Percentiles rank a stretch among this genome's conserved stretches.
Conservation (phyloP, 1,284 basidiomycete genomes). For the Fomes fomentarius region DNA sequence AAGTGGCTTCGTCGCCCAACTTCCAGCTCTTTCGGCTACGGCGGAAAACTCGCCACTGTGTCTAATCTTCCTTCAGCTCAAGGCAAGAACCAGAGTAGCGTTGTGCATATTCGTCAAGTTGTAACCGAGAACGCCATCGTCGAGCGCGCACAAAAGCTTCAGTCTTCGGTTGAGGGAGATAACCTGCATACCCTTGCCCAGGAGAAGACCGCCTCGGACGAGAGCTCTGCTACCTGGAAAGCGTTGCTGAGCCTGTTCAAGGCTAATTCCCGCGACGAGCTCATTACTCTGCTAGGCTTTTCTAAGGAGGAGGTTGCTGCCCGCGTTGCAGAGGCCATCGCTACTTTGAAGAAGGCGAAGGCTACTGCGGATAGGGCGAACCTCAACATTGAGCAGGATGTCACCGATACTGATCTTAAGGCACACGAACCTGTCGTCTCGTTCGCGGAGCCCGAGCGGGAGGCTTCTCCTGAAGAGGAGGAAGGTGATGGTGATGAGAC, state of each 20-base stretch:
- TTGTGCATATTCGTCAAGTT: constrained; percentile 78
- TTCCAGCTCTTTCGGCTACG: constrained; percentile 89
- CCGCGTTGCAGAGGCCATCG: constrained; percentile 83
- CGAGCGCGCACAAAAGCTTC: constrained; percentile 76
- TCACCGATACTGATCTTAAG: constrained; percentile 44
- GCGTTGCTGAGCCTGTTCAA: constrained; percentile 89
- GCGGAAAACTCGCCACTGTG: constrained; percentile 84
- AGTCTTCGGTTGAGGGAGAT: constrained; percentile 67
- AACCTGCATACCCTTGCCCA: constrained; percentile 69
- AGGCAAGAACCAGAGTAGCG: constrained; percentile 78
- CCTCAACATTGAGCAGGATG: constrained; percentile 37
- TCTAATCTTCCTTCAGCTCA: constrained; percentile 74
- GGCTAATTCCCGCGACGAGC: constrained; percentile 87
- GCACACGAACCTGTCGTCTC: constrained; percentile 75
- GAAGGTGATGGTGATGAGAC: constrained; percentile 50
- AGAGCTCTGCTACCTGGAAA: constrained; percentile 79
- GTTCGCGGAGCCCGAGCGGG: constrained; percentile 70
- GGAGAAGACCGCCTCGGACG: constrained; percentile 47
- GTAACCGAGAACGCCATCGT: constrained; percentile 82
- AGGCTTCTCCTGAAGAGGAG: constrained; percentile 37
- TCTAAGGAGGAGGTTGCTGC: constrained; percentile 86
- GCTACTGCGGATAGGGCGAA: constrained; percentile 37
- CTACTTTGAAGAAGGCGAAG: constrained; percentile 63
- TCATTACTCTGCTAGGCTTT: constrained; percentile 92
- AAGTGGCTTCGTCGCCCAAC: constrained; percentile 93